These are phyloP conservation scores for Perilla frutescens DNA, from an alignment of 257 asterid species.

Conservation along the genomic window DNA sequence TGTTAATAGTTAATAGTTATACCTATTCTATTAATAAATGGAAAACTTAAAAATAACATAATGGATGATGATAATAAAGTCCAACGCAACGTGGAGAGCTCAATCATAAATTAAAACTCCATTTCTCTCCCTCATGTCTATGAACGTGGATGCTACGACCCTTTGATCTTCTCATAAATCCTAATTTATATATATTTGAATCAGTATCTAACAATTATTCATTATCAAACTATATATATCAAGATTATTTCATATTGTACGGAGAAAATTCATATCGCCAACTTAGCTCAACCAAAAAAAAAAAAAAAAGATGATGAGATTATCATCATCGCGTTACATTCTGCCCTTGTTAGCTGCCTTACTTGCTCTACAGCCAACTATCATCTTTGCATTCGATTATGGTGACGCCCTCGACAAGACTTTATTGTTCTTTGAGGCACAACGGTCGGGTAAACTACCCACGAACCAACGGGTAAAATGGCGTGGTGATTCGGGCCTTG, in stretches of 20 bases:
- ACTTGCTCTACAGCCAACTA: constrained; percentile 40
- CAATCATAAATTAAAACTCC: constrained; percentile 29
- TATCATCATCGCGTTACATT: constrained; percentile 37
- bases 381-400: constrained; percentile 46
- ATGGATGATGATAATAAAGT: neutral
- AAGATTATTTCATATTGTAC: neutral
- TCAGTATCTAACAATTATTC: neutral
- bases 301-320: constrained; percentile 28
- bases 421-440: constrained; percentile 68
- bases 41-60: too few relatives aligned
- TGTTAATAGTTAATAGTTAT: too few relatives aligned
- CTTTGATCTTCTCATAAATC: constrained; percentile 17
- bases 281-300: neutral
- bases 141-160: constrained; percentile 61
- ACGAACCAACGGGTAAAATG: constrained; percentile 56
- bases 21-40: too few relatives aligned
- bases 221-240: constrained; percentile 28
- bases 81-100: constrained; percentile 56
- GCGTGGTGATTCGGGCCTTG: constrained; percentile 66
- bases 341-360: constrained; percentile 44
- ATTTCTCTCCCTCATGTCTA: constrained; percentile 15
- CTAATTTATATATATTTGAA: too few relatives aligned
- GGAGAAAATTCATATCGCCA: neutral
- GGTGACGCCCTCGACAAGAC: constrained; percentile 63
- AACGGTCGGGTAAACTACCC: constrained; percentile 71